phyloP scores from a whole-genome alignment of 176 grass and related monocot genomes.

The Zoysia japonica region DNA sequence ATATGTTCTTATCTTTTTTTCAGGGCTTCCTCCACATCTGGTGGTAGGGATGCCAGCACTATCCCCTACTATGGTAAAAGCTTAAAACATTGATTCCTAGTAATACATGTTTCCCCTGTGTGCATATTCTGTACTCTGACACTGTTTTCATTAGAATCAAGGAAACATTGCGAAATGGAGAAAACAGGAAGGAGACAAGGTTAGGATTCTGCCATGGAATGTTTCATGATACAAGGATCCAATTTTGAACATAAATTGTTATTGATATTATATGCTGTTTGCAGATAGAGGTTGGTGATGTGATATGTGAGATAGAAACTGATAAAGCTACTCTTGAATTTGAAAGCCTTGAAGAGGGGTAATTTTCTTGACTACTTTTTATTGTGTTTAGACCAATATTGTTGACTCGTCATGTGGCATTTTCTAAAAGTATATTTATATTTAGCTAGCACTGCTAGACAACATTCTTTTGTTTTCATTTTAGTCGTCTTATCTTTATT shows the following conservation, averaged over 20 bases:
- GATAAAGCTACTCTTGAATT: slow-evolving; percentile 97
- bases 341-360: slow-evolving; percentile 97
- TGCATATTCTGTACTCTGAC: background rate
- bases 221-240: slow-evolving; percentile 13
- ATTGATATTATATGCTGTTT: slow-evolving; percentile 27
- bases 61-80: slow-evolving; percentile 88
- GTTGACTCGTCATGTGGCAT: background rate
- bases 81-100: slow-evolving; percentile 15
- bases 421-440: background rate
- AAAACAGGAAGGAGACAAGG: slow-evolving; percentile 66
- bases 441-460: background rate
- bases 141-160: slow-evolving; percentile 23
- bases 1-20: slow-evolving; percentile 23
- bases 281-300: slow-evolving; percentile 96
- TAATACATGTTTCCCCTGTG: no score
- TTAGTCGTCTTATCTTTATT: background rate
- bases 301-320: slow-evolving; percentile 98
- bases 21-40: slow-evolving; percentile 78
- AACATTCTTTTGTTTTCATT: background rate
- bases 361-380: slow-evolving; percentile 34
- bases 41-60: slow-evolving; percentile 92
- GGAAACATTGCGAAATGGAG: slow-evolving; percentile 60
- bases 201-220: slow-evolving; percentile 36
- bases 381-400: slow-evolving; percentile 4
- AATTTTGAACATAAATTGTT: background rate